Evolutionary conservation across 2,329 filamentous ascomycete species (phyloP).

Genomic region (Aspergillus melleus): DNA sequence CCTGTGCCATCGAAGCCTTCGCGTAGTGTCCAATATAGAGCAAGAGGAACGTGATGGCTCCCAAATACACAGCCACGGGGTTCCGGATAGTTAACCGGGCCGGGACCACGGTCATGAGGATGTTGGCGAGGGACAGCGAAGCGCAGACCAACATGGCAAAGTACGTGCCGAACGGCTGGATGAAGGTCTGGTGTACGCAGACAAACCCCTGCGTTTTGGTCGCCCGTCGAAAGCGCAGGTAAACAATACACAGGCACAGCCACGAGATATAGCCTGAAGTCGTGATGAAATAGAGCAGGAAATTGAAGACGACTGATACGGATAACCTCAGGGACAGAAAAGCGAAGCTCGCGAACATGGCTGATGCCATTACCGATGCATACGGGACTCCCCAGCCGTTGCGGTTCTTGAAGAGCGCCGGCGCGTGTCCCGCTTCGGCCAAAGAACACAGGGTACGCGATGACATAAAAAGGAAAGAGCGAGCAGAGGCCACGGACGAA

Average conservation of each 20-base stretch:
- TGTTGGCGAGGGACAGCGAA: conserved; percentile 68
- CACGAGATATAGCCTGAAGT: conserved; percentile 70
- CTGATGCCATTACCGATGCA: conserved; percentile 55
- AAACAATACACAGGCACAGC: conserved; percentile 61
- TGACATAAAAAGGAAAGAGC: conserved; percentile 72
- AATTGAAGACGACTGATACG: conserved; percentile 64
- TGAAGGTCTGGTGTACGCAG: conserved; percentile 51
- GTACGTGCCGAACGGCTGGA: conserved; percentile 67
- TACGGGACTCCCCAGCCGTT: conserved; percentile 64
- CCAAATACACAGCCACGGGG: conserved; percentile 65
- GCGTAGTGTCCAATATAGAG: conserved; percentile 54
- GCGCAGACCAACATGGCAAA: conserved; percentile 53
- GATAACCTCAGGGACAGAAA: conserved; percentile 65
- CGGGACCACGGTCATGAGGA: conserved; percentile 69
- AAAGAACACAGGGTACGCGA: conserved; percentile 66
- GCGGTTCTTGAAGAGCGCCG: conserved; percentile 57
- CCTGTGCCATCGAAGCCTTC: neutral
- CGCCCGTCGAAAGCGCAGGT: conserved; percentile 57
- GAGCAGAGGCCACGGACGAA: conserved; percentile 75
- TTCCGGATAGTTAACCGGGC: conserved; percentile 57
- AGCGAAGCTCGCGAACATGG: conserved; percentile 61
- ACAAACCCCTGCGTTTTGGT: conserved; percentile 41
- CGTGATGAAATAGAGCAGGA: conserved; percentile 68
- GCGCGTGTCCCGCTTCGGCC: conserved; percentile 63
- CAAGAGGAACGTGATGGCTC: conserved; percentile 59